Conservation (phyloP, 768 basidiomycete genomes). For the Leccinum imitatum region DNA sequence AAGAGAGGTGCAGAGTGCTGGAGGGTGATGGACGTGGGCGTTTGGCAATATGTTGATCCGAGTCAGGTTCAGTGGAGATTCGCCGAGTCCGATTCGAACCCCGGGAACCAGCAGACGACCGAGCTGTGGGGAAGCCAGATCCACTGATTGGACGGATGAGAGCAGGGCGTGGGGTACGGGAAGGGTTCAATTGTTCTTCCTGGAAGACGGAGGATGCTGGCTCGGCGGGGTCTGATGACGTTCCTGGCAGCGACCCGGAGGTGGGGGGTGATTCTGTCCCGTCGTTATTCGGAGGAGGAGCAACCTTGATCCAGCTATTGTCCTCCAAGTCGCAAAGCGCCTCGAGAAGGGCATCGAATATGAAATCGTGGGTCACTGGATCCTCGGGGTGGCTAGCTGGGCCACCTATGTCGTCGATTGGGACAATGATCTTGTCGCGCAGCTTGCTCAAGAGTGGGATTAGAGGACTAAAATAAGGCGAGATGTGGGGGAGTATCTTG, state of each 20-base stretch:
- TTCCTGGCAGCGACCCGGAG: too few species aligned
- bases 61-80: neutral
- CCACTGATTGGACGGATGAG: neutral
- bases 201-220: too few species aligned
- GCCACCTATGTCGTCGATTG: neutral
- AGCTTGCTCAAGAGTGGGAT: neutral
- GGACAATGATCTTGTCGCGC: neutral
- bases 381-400: neutral
- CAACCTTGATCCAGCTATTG: neutral
- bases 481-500: neutral
- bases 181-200: neutral
- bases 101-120: neutral
- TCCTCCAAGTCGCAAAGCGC: neutral
- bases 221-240: too few species aligned
- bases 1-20: neutral
- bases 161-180: neutral
- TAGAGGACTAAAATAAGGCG: neutral
- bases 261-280: too few species aligned
- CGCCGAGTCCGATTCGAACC: neutral
- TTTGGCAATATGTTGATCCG: neutral
- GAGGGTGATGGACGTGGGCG: neutral
- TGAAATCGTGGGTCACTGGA: neutral
- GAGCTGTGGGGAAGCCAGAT: neutral
- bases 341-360: neutral
- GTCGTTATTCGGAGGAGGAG: too few species aligned